A percentile compares a stretch with the other conserved stretches of the same genome.
Evolutionary conservation across 257 asterid genomes (phyloP).

Genomic region (Pogostemon cablin): DNA sequence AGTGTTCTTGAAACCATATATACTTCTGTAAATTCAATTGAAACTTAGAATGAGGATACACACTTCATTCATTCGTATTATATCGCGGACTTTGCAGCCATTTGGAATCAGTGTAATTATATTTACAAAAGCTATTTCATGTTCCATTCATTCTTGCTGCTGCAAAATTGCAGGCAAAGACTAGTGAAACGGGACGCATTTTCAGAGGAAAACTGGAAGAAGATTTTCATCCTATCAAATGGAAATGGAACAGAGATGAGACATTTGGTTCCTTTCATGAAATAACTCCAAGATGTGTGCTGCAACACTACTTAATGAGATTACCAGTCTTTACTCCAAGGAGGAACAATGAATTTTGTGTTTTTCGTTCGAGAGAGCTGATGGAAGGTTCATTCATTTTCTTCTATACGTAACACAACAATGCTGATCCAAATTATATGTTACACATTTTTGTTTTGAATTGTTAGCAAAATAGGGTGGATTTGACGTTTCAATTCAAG

Average conservation of each 20-base stretch:
- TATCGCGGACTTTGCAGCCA: not conserved
- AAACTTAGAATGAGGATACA: not conserved
- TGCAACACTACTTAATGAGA: not conserved
- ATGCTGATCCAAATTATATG: too few relatives aligned
- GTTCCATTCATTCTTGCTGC: not conserved
- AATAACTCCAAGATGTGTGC: slow-evolving; percentile 40
- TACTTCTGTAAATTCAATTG: not conserved
- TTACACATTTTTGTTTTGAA: too few relatives aligned
- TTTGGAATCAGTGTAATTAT: slow-evolving; percentile 4
- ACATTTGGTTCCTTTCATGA: slow-evolving; percentile 80
- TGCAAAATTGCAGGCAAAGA: slow-evolving; percentile 68
- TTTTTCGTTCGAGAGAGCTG: slow-evolving; percentile 11
- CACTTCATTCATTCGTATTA: not conserved
- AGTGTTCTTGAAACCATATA: not conserved
- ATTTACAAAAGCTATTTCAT: slow-evolving; percentile 14
- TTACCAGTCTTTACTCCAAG: slow-evolving; percentile 5
- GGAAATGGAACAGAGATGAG: slow-evolving; percentile 98
- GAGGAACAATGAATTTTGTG: not conserved
- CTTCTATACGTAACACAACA: not conserved
- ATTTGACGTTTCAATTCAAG: too few relatives aligned
- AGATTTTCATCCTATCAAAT: slow-evolving; percentile 80
- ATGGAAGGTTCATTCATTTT: not conserved
- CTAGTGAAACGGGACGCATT: slow-evolving; percentile 74
- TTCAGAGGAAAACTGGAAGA: slow-evolving; percentile 93
- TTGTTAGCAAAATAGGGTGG: too few relatives aligned